Percentiles rank a stretch among this genome's conserved stretches.
phyloP scores from a whole-genome alignment of 2,329 filamentous ascomycete species.

The Davidsoniella eucalypti region DNA sequence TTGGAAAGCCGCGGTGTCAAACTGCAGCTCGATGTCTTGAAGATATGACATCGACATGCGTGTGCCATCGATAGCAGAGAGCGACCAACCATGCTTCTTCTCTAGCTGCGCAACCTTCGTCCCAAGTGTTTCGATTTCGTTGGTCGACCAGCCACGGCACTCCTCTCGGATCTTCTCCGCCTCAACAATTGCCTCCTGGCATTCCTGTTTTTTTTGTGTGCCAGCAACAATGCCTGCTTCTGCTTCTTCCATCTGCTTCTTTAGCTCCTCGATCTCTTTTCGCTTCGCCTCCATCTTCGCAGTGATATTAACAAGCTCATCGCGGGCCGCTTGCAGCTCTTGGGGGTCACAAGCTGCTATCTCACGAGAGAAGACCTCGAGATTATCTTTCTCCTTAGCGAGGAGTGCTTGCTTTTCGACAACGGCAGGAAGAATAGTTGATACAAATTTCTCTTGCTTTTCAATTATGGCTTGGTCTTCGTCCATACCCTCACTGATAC shows the following conservation, averaged over 20 bases:
- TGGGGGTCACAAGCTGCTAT: slow-evolving; percentile 66
- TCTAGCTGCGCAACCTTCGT: slow-evolving; percentile 52
- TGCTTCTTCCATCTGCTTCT: slow-evolving; percentile 49
- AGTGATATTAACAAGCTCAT: slow-evolving; percentile 47
- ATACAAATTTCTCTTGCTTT: slow-evolving; percentile 52
- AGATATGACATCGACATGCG: slow-evolving; percentile 58
- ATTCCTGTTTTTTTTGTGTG: slow-evolving; percentile 48
- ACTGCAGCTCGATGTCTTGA: slow-evolving; percentile 55
- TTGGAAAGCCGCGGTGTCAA: slow-evolving; percentile 49
- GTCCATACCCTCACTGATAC: slow-evolving; percentile 61
- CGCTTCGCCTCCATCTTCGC: slow-evolving; percentile 54
- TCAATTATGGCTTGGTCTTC: slow-evolving; percentile 51
- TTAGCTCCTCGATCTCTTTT: slow-evolving; percentile 47
- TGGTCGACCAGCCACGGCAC: slow-evolving; percentile 73
- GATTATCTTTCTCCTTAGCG: slow-evolving; percentile 43
- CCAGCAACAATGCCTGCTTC: slow-evolving; percentile 45
- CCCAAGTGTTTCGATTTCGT: slow-evolving; percentile 66
- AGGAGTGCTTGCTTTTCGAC: slow-evolving; percentile 44
- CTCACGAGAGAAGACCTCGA: slow-evolving; percentile 58
- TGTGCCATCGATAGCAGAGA: slow-evolving; percentile 45
- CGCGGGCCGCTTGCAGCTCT: slow-evolving; percentile 58
- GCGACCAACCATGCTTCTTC: slow-evolving; percentile 51
- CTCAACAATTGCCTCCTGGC: slow-evolving; percentile 57
- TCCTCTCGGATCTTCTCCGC: slow-evolving; percentile 75
- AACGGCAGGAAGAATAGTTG: slow-evolving; percentile 49